These are phyloP conservation scores for Capsicum chinense DNA, from an alignment of 257 asterid species.

Conservation along the genomic window DNA sequence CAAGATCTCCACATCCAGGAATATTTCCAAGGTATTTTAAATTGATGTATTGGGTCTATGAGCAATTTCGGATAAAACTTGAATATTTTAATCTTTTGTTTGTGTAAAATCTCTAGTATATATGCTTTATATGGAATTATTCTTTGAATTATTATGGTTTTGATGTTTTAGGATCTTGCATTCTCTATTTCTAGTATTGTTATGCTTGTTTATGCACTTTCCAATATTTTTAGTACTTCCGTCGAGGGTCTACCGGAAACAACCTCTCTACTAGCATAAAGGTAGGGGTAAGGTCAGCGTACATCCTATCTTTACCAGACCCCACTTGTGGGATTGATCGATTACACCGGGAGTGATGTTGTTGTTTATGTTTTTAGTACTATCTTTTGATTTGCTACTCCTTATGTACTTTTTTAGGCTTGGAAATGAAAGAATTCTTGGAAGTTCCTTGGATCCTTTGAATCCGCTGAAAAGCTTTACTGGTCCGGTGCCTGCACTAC, in stretches of 20 bases:
- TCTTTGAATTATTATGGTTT: constrained; percentile 7
- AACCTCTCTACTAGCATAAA: no score
- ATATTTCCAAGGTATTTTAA: constrained; percentile 69
- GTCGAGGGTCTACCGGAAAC: no score
- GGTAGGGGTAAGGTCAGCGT: no score
- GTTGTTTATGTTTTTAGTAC: no score
- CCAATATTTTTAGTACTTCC: no score
- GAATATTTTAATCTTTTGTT: constrained; percentile 29
- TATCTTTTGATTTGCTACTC: not conserved
- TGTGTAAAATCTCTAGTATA: not conserved
- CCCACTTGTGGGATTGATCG: no score
- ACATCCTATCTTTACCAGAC: no score
- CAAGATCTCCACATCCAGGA: constrained; percentile 76
- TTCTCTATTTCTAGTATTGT: not conserved
- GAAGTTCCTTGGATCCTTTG: constrained; percentile 51
- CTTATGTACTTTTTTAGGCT: constrained; percentile 44
- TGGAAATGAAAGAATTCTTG: constrained; percentile 59
- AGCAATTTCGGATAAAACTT: constrained; percentile 22
- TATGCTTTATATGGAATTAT: constrained; percentile 26
- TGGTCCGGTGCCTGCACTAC: constrained; percentile 39
- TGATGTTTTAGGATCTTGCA: not conserved
- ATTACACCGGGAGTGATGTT: no score
- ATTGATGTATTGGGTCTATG: not conserved
- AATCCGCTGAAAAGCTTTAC: constrained; percentile 52
- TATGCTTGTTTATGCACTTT: not conserved